phyloP scores from a whole-genome alignment of 495 filamentous ascomycete genomes.

The Cairneyella variabilis region DNA sequence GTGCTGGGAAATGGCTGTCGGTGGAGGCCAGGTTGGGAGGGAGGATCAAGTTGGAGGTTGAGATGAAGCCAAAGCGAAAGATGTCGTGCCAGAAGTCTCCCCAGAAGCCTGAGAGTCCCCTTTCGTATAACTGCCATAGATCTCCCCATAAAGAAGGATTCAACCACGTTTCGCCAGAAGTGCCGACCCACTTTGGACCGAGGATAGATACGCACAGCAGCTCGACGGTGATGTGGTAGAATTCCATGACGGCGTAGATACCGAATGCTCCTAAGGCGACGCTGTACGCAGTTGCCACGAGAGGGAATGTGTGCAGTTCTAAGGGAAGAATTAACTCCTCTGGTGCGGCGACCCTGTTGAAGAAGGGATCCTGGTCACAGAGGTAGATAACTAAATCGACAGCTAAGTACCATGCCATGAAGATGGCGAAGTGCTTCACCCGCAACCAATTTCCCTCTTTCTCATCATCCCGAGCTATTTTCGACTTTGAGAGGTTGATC shows the following conservation, averaged over 20 bases:
- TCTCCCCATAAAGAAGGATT: constrained; percentile 1
- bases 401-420: background rate
- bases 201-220: background rate
- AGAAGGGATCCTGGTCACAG: background rate
- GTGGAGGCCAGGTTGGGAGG: background rate
- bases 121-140: background rate
- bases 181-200: background rate
- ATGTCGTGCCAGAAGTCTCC: constrained; percentile 6
- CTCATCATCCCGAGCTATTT: background rate
- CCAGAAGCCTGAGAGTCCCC: constrained; percentile 5
- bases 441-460: background rate
- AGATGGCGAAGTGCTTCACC: background rate
- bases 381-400: constrained; percentile 1
- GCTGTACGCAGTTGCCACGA: background rate
- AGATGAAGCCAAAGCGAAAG: constrained; percentile 2
- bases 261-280: background rate
- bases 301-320: background rate
- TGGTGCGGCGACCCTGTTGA: background rate
- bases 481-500: background rate
- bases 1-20: too few species aligned
- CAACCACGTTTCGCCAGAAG: constrained; percentile 1
- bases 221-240: background rate
- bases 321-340: background rate
- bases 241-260: constrained; percentile 1
- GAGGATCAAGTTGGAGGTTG: background rate